Conservation (phyloP, 331 rosid genomes). For the Acacia pycnantha region DNA sequence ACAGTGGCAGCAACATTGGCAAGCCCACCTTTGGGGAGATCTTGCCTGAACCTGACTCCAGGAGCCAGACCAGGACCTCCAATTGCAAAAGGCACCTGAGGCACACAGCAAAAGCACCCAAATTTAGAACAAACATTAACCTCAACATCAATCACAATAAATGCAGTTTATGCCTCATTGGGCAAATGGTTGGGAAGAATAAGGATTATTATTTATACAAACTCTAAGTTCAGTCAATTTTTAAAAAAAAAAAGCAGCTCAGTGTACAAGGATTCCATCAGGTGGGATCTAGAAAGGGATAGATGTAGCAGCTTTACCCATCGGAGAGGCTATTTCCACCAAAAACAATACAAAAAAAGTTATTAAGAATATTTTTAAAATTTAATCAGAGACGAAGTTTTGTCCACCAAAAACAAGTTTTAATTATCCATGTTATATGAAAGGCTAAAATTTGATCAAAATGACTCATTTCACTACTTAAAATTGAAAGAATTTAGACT, state of each 20-base stretch:
- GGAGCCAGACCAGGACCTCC: conserved; percentile 92
- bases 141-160: background rate
- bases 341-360: no score
- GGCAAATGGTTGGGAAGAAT: background rate
- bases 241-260: no score
- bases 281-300: no score
- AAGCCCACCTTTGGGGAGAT: conserved; percentile 78
- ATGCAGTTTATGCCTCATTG: background rate
- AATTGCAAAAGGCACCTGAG: conserved; percentile 90
- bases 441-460: background rate
- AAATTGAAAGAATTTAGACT: background rate
- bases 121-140: conserved; percentile 18
- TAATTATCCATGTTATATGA: background rate
- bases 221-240: background rate
- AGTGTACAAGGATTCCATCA: no score
- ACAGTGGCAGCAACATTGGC: conserved; percentile 99
- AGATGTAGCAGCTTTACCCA: no score
- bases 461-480: background rate
- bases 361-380: no score
- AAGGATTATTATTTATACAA: background rate
- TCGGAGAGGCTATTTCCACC: no score
- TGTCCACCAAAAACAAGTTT: background rate
- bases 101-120: background rate
- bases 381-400: background rate
- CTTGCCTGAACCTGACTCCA: conserved; percentile 69